These are phyloP conservation scores for Candolleomyces eurysporus DNA, from an alignment of 768 basidiomycete genomes.

Conservation along the genomic window DNA sequence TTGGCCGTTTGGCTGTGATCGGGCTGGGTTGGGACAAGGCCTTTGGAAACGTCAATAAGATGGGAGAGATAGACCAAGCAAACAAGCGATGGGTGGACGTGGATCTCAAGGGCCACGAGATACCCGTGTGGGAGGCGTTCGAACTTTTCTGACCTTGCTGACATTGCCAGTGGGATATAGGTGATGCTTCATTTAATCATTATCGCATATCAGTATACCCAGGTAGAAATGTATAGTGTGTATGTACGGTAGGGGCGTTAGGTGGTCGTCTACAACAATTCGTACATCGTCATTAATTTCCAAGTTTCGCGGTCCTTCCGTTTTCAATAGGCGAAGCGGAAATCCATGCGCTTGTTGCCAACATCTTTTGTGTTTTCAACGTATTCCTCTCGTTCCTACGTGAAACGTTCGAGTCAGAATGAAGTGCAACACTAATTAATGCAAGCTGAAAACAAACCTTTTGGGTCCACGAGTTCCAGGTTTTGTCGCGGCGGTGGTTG, in stretches of 20 bases:
- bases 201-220: too few species aligned
- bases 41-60: slow-evolving; percentile 50
- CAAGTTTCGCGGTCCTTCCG: not conserved
- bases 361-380: slow-evolving; percentile 58
- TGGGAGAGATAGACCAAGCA: slow-evolving; percentile 45
- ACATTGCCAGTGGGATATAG: too few species aligned
- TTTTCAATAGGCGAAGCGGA: slow-evolving; percentile 55
- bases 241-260: too few species aligned
- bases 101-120: slow-evolving; percentile 53
- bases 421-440: slow-evolving; percentile 14
- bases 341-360: slow-evolving; percentile 60
- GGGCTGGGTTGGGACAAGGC: slow-evolving; percentile 64
- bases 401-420: not conserved
- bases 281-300: not conserved
- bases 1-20: slow-evolving; percentile 58
- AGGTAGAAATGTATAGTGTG: too few species aligned
- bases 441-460: slow-evolving; percentile 31
- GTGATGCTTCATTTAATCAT: too few species aligned
- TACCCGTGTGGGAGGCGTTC: slow-evolving; percentile 60
- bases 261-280: too few species aligned
- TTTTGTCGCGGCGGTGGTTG: slow-evolving; percentile 46
- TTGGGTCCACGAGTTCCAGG: slow-evolving; percentile 49
- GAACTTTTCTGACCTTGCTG: slow-evolving; percentile 40
- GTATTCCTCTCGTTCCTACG: slow-evolving; percentile 55
- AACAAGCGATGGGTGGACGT: slow-evolving; percentile 61